These are phyloP conservation scores for Vitis rupestris DNA, from an alignment of 164 flowering plant genomes.

Conservation along the genomic window DNA sequence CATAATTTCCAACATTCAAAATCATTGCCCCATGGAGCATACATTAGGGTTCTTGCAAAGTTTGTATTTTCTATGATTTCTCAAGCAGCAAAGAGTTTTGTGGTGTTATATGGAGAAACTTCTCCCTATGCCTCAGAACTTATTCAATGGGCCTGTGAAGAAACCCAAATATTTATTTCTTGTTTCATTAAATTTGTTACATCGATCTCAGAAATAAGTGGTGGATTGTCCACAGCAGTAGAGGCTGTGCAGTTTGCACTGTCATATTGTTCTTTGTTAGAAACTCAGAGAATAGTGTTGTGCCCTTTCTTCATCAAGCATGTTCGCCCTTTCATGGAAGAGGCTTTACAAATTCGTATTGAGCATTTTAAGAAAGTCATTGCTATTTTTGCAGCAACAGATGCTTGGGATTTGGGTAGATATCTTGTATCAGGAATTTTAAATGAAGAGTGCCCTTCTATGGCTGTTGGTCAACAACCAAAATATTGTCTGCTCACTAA, in stretches of 20 bases:
- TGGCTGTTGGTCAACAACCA: constrained; percentile 28
- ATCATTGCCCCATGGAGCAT: constrained; percentile 26
- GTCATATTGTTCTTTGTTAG: constrained; percentile 55
- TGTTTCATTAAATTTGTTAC: constrained; percentile 38
- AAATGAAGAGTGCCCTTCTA: constrained; percentile 18
- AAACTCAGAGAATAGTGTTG: constrained; percentile 43
- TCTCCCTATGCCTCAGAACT: constrained; percentile 49
- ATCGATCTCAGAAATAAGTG: constrained; percentile 48
- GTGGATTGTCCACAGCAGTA: constrained; percentile 44
- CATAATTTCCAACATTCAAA: constrained; percentile 36
- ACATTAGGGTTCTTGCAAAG: constrained; percentile 44
- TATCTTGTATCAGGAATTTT: constrained; percentile 45
- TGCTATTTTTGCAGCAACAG: constrained; percentile 43
- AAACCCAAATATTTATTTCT: constrained; percentile 41
- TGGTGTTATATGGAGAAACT: constrained; percentile 43
- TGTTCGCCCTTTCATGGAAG: constrained; percentile 54
- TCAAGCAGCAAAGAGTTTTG: constrained; percentile 63
- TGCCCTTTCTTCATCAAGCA: constrained; percentile 46
- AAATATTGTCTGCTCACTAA: constrained; percentile 56
- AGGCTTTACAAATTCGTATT: constrained; percentile 35
- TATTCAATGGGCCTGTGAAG: constrained; percentile 60
- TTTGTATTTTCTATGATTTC: constrained; percentile 59
- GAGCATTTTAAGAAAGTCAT: constrained; percentile 54
- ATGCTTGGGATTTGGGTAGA: constrained; percentile 58
- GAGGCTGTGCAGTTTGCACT: constrained; percentile 45